These are phyloP conservation scores for Creolimax fragrantissima DNA, from an alignment of 78 protist species.

Conservation along the genomic window DNA sequence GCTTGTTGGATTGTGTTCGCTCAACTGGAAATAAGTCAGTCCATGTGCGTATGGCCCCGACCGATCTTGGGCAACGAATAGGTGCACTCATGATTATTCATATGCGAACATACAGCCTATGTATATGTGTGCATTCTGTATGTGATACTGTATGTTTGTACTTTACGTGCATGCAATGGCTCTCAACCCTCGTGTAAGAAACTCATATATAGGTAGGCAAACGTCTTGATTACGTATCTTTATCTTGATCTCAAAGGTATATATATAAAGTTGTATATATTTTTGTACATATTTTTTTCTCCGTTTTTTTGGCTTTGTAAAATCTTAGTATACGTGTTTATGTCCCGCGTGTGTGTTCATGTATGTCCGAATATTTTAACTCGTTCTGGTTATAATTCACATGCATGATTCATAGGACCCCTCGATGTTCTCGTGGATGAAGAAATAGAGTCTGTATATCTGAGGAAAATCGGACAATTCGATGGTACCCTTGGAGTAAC, in stretches of 20 bases:
- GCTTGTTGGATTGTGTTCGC: slow-evolving; percentile 34
- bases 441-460: background rate
- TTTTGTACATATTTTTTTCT: background rate
- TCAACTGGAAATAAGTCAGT: slow-evolving; percentile 8
- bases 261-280: background rate
- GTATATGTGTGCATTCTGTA: no score
- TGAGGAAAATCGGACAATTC: background rate
- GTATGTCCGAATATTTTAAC: background rate
- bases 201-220: no score
- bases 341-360: background rate
- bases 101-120: no score
- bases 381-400: no score
- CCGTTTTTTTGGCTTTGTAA: no score
- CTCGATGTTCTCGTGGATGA: background rate
- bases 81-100: no score
- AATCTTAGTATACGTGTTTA: no score
- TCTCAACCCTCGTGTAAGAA: no score
- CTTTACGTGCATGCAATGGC: no score
- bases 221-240: no score
- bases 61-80: background rate
- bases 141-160: no score
- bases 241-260: background rate
- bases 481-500: background rate
- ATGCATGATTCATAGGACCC: slow-evolving; percentile 18
- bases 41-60: background rate